Base-by-base conservation (phyloP, 2,329 filamentous ascomycete species). In the Phaeosphaeriaceae sp. region DNA sequence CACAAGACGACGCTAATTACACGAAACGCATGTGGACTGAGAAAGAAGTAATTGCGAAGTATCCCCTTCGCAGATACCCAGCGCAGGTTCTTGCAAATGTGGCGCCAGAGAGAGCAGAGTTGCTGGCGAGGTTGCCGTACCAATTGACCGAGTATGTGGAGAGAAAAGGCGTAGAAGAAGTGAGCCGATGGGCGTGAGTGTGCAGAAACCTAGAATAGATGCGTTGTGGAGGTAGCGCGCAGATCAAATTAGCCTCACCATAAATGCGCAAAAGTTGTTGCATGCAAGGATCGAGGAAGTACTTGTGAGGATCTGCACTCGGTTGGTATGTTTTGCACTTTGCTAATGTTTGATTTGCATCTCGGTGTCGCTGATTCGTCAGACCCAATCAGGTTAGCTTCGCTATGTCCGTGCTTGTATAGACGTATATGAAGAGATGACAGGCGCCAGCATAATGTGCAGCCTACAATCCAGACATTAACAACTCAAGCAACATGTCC, bases 301-400 rank as follows among this genome's bases (percentile, higher is more conserved):
- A n/a, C n/a, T n/a, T n/a, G n/a, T n/a, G n/a, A n/a, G 31, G 31
- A 36, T 36, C 9, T 36, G 31, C 31, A 36, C 31, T 36, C 31
- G 7, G 7, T 3, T 13, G 31, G 6, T 13, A 11, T 13, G 31
- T 13, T 13, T 36, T 36, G 45, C 45, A 25, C 20, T 19, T 49
- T 49, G 31, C 33, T 41, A 31, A 41, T 33, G 25, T 17, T 17
- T 40, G 33, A 21, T 50, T 50, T 50, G 31, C 48, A 50, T 50
- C 21, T 21, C 31, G 24, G 6, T 3, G 11, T 17, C 33, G 31
- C 31, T 50, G 31, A 50, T 50, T 50, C 48, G 48, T 41, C 31
- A 5, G 21, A 25, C 33, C 20, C 11, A 2, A 15, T 41, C 31
- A 15, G 47, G 47, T 36, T 47, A 47, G 45, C n/a, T n/a, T 3